Evolutionary conservation across 495 filamentous ascomycete genomes (phyloP), one percentile per base, ranked within the genome.

Genomic region (Daldinia grandis): DNA sequence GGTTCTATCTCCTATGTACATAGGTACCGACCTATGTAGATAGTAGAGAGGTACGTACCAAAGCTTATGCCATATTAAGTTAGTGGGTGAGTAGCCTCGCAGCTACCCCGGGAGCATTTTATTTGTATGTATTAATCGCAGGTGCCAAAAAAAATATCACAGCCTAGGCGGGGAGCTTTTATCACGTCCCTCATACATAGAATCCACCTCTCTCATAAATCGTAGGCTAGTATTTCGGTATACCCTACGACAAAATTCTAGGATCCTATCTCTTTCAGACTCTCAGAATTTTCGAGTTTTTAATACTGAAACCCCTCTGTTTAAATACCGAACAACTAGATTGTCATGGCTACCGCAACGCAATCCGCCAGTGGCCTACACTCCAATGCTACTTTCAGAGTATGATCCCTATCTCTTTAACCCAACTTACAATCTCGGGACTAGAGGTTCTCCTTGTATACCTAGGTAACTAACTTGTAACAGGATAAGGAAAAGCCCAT

Each of bases 401-500:
- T 95, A 85, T 59, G 82, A 72, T 24, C 60, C 64, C 67, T 54
- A 47, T 47, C 14, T 62, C 68, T 50, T 66, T 3, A 31, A 69
- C 30, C 58, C 51, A 42, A 35, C 38, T 50, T 53, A 12, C 42
- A 50, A 51, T 49, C 58, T 49, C 21, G n/a, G 56, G 53, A 30
- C 62, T 68, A 17, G 50, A 57, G 64, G 53, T 53, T 57, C 24
- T 64, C n/a, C n/a, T n/a, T n/a, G n/a, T 40, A 5, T 6, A 40
- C n/a, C n/a, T 38, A 38, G 35, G 63, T 17, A 64, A 62, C 86
- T 91, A 78, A 91, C 50, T 64, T 28, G 24, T 64, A 76, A 63
- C 77, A 96, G 92, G 93, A 97, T 82, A 98, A 97, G 87, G 95
- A 97, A 85, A 99, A 99, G 92, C 95, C 95, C 66, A 88, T 92